These are phyloP conservation scores for Salvia splendens DNA, from an alignment of 257 asterid species.

Conservation along the genomic window DNA sequence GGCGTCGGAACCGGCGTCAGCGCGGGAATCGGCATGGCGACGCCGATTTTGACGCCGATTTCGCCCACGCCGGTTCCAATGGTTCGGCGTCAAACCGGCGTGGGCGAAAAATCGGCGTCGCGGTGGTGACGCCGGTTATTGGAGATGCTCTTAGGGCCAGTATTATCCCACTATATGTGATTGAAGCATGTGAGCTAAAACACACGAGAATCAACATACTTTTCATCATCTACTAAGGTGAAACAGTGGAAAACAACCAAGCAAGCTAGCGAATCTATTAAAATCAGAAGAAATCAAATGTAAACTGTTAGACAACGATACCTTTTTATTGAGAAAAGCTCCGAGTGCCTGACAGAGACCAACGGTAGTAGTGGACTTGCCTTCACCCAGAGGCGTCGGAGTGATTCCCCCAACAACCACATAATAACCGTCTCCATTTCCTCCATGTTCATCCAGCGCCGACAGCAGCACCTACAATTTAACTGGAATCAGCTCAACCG, in stretches of 20 bases:
- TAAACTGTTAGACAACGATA: constrained; percentile 22
- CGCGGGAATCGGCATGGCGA: no score
- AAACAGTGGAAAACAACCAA: neutral
- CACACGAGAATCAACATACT: neutral
- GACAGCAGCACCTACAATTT: constrained; percentile 68
- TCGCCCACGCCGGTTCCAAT: no score
- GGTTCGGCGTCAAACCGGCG: no score
- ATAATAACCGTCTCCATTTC: constrained; percentile 73
- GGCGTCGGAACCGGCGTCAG: no score
- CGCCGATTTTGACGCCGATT: no score
- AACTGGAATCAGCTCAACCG: constrained; percentile 7
- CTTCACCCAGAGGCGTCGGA: constrained; percentile 99
- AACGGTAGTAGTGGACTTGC: constrained; percentile 94
- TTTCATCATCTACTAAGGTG: neutral
- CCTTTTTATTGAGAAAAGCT: constrained; percentile 96
- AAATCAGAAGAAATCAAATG: neutral
- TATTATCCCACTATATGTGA: neutral
- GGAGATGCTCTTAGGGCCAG: no score
- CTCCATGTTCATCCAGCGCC: constrained; percentile 70
- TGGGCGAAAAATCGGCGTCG: no score
- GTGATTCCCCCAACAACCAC: constrained; percentile 98
- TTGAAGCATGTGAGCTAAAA: neutral
- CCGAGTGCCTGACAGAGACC: constrained; percentile 99
- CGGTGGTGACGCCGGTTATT: no score
- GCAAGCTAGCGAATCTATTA: neutral